Base-by-base conservation (phyloP, 352 stramenopile species). In the Phytophthora nicotianae region DNA sequence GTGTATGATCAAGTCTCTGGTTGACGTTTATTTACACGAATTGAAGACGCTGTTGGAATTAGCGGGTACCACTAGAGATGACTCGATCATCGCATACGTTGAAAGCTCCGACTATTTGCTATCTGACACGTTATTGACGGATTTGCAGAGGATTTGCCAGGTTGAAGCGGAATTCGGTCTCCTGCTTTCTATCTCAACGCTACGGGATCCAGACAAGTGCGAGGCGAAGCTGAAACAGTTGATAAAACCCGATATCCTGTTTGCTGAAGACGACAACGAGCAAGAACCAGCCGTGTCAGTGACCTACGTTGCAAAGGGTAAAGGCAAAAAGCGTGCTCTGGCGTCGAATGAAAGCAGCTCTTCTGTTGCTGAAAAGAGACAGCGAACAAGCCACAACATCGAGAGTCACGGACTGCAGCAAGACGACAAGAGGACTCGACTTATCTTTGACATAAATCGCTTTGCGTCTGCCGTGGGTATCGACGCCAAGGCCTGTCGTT, bases 391-490 rank as follows among this genome's bases (percentile, higher is more conserved):
- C 26, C 16, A 62, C 6, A 50, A 32, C 0, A n/a, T 35, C 26
- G 46, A 45, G 23, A 24, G 17, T 46, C 21, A 0, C 14, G 41
- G 6, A 1, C 17, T 64, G 21, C 75, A 81, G 24, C 68, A 72
- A 68, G 58, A 77, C 16, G 79, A 90, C 33, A 49, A 47, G 8
- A 61, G 62, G 24, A 74, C 70, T 20, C 71, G 72, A 26, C 58
- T 83, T 14, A 40, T 71, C 8, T 79, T 77, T 32, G 66, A 85
- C 47, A 61, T 91, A 32, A 77, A 75, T 41, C 65, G 81, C 10
- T 84, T 88, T 33, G 73, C 79, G 47, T 73, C 78, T 2, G 69
- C 62, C 24, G 51, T 89, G 24, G 71, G 77, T 0, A 74, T 91
- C 27, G 13, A 70, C 19, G 55, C 58, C 0, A 78, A 65, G 19